Evolutionary conservation across 1,139 yeast genomes (phyloP).

Genomic region (Blastobotrys serpentis): DNA sequence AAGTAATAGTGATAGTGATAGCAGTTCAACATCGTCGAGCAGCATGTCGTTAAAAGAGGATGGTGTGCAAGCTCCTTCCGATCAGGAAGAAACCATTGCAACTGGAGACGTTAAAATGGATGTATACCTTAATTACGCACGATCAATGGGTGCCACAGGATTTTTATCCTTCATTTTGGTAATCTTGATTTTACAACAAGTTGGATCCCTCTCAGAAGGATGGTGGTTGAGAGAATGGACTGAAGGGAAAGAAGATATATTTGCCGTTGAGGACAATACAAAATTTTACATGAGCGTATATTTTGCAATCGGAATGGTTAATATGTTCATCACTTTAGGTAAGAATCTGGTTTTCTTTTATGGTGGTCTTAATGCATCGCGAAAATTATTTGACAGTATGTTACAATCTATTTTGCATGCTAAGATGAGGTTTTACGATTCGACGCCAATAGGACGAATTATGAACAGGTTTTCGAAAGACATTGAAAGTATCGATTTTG

Average conservation of each 20-base stretch:
- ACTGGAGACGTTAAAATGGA: slow-evolving; percentile 74
- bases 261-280: slow-evolving; percentile 37
- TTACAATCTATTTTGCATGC: slow-evolving; percentile 66
- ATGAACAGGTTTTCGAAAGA: slow-evolving; percentile 97
- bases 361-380: slow-evolving; percentile 79
- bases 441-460: slow-evolving; percentile 93
- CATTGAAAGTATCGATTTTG: slow-evolving; percentile 91
- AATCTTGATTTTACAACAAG: slow-evolving; percentile 57
- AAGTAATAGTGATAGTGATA: slow-evolving; percentile 62
- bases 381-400: slow-evolving; percentile 65
- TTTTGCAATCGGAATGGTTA: slow-evolving; percentile 64
- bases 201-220: slow-evolving; percentile 60
- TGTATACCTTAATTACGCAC: slow-evolving; percentile 68
- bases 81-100: slow-evolving; percentile 78
- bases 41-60: not conserved
- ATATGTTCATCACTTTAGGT: slow-evolving; percentile 53
- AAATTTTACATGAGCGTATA: slow-evolving; percentile 67
- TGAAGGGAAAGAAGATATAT: not conserved
- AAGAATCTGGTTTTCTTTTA: slow-evolving; percentile 63
- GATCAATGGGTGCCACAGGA: slow-evolving; percentile 59
- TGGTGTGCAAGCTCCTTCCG: slow-evolving; percentile 36
- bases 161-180: slow-evolving; percentile 50
- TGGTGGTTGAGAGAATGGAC: slow-evolving; percentile 91
- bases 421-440: slow-evolving; percentile 82
- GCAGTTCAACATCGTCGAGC: slow-evolving; percentile 55